phyloP scores from a whole-genome alignment of 2,329 filamentous ascomycete species.

The Sarocladium strictum region DNA sequence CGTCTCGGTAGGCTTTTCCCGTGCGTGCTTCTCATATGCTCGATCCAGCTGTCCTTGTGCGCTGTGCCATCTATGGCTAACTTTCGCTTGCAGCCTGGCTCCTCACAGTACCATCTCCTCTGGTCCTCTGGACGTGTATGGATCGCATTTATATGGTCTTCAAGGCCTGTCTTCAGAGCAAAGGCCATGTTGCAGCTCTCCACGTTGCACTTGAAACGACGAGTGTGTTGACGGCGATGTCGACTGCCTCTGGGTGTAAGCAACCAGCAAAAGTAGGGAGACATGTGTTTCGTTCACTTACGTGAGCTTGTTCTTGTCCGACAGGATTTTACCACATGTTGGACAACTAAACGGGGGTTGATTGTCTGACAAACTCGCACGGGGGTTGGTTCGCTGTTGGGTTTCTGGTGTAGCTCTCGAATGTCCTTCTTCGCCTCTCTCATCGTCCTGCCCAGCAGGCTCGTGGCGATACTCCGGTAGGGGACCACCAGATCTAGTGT shows the following conservation, averaged over 20 bases:
- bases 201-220: slow-evolving; percentile 6
- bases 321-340: background rate
- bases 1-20: background rate
- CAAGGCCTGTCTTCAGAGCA: slow-evolving; percentile 10
- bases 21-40: background rate
- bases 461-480: slow-evolving; percentile 13
- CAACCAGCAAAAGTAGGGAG: background rate
- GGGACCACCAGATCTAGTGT: slow-evolving; percentile 13
- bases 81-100: slow-evolving; percentile 10
- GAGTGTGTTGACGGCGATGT: background rate
- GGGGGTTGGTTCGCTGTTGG: background rate
- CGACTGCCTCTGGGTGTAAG: background rate
- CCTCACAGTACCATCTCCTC: slow-evolving; percentile 8
- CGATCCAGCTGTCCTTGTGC: background rate
- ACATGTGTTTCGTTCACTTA: background rate
- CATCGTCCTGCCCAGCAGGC: slow-evolving; percentile 15
- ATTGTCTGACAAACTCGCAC: background rate
- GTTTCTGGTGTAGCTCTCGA: background rate
- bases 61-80: slow-evolving; percentile 9
- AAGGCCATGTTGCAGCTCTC: slow-evolving; percentile 9
- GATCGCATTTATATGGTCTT: slow-evolving; percentile 1
- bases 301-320: background rate
- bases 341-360: background rate
- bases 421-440: background rate
- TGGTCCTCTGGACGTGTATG: background rate